These are phyloP conservation scores for Leishmania turanica DNA, from an alignment of 208 protist species.

Conservation along the genomic window DNA sequence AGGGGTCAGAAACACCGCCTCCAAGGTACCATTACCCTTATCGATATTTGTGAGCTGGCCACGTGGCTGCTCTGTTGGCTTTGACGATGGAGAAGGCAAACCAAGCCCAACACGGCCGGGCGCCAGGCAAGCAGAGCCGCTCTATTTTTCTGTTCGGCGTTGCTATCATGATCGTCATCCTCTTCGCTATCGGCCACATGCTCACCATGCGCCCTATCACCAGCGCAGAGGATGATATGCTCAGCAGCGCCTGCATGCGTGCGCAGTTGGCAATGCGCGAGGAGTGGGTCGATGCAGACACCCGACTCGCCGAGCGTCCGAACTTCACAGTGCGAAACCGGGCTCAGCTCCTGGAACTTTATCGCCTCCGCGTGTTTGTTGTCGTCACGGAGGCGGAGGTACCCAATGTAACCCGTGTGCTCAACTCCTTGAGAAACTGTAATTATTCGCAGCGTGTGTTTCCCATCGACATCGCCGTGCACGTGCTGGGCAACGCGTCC, in stretches of 20 bases:
- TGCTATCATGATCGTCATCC: constrained; percentile 1
- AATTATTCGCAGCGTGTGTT: constrained; percentile 35
- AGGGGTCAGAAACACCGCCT: too few relatives aligned
- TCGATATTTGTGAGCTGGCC: neutral
- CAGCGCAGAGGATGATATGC: constrained; percentile 34
- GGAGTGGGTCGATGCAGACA: constrained; percentile 40
- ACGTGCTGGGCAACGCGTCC: constrained; percentile 22
- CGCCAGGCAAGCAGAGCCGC: neutral
- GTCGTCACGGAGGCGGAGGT: constrained; percentile 11
- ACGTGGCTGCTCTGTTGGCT: neutral
- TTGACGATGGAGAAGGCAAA: neutral
- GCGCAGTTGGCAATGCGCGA: neutral
- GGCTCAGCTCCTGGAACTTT: constrained; percentile 18
- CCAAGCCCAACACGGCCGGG: neutral
- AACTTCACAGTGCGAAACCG: neutral
- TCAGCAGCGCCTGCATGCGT: constrained; percentile 2
- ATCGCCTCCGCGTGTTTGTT: constrained; percentile 36
- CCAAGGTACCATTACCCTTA: neutral
- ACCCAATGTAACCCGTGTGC: constrained; percentile 5
- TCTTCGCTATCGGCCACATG: constrained; percentile 28
- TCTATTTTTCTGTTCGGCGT: constrained; percentile 15
- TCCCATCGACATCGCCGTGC: constrained; percentile 46
- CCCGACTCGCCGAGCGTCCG: neutral
- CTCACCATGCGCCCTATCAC: constrained; percentile 25
- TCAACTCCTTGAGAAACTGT: constrained; percentile 28